Conservation (phyloP, 805 yeast species). For the Candida patagonica region DNA sequence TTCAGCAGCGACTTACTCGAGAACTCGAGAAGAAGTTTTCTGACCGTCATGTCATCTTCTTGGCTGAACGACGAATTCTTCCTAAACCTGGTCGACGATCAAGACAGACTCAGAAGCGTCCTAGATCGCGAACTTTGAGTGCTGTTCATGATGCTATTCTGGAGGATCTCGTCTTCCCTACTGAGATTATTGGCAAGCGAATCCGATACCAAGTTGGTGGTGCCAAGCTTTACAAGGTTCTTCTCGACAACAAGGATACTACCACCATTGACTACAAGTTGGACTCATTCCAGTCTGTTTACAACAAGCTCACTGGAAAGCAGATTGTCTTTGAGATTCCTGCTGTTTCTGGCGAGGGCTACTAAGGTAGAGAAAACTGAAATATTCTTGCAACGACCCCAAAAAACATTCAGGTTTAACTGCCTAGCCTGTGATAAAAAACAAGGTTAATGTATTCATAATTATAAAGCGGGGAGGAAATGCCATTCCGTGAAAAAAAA, state of each 20-base stretch:
- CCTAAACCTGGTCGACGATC: constrained; percentile 97
- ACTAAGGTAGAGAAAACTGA: constrained; percentile 18
- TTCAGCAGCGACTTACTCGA: constrained; percentile 87
- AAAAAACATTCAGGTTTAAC: too few species aligned
- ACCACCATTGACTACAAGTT: constrained; percentile 96
- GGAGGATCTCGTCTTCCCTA: constrained; percentile 99
- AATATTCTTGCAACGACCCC: neutral
- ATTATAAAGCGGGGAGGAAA: neutral
- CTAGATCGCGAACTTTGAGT: constrained; percentile 98
- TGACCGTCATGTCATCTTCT: constrained; percentile 98
- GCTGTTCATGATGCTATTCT: constrained; percentile 98
- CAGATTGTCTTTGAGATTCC: constrained; percentile 97
- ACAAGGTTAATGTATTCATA: constrained; percentile 2
- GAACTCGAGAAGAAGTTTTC: constrained; percentile 99
- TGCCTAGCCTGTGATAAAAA: neutral
- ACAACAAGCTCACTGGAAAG: constrained; percentile 98
- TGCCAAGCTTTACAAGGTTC: constrained; percentile 94
- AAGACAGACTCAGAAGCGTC: constrained; percentile 96
- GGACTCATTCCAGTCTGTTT: constrained; percentile 98
- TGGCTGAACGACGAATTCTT: constrained; percentile 98
- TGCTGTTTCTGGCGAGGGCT: constrained; percentile 30
- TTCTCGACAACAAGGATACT: constrained; percentile 96
- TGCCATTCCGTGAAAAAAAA: neutral
- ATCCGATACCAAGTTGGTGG: constrained; percentile 99
- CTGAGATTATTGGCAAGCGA: constrained; percentile 98